These are phyloP conservation scores for Hymenotorrendiella dingleyae DNA, from an alignment of 2,329 filamentous ascomycete genomes.

Conservation along the genomic window DNA sequence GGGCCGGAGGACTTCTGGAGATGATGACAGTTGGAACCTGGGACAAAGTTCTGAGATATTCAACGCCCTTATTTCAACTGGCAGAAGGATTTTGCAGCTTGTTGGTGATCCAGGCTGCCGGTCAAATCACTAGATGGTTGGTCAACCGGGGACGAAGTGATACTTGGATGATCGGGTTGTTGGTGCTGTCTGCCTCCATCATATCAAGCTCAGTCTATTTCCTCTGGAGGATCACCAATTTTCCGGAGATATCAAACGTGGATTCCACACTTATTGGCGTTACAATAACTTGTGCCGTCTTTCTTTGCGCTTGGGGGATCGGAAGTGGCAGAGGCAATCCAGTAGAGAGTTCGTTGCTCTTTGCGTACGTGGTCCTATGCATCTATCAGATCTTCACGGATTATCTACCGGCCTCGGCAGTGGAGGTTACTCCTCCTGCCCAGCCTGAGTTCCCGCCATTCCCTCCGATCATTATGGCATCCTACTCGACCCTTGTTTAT, in stretches of 20 bases:
- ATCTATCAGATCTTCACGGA: slow-evolving; percentile 99
- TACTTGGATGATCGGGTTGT: slow-evolving; percentile 90
- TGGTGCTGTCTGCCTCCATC: slow-evolving; percentile 82
- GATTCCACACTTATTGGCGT: slow-evolving; percentile 91
- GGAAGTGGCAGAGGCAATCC: slow-evolving; percentile 90
- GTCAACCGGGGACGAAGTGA: slow-evolving; percentile 91
- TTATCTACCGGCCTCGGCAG: slow-evolving; percentile 70
- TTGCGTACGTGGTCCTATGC: slow-evolving; percentile 96
- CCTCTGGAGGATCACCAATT: slow-evolving; percentile 88
- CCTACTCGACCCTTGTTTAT: slow-evolving; percentile 85
- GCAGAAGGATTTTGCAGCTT: slow-evolving; percentile 95
- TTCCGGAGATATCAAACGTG: slow-evolving; percentile 86
- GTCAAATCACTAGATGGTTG: slow-evolving; percentile 90
- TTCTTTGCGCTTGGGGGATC: slow-evolving; percentile 90
- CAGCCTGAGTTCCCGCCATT: slow-evolving; percentile 94
- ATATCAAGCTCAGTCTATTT: slow-evolving; percentile 95
- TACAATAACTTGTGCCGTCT: slow-evolving; percentile 85
- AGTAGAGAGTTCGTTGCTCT: slow-evolving; percentile 89
- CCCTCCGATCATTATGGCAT: slow-evolving; percentile 96
- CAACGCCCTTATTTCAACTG: slow-evolving; percentile 89
- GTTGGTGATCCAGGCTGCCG: slow-evolving; percentile 88
- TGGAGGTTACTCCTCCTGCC: slow-evolving; percentile 46
- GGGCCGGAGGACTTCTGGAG: slow-evolving; percentile 77
- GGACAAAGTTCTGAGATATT: slow-evolving; percentile 85
- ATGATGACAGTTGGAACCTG: slow-evolving; percentile 75